Evolutionary conservation across 2,329 filamentous ascomycete genomes (phyloP).

Genomic region (Macrophomina tecta): DNA sequence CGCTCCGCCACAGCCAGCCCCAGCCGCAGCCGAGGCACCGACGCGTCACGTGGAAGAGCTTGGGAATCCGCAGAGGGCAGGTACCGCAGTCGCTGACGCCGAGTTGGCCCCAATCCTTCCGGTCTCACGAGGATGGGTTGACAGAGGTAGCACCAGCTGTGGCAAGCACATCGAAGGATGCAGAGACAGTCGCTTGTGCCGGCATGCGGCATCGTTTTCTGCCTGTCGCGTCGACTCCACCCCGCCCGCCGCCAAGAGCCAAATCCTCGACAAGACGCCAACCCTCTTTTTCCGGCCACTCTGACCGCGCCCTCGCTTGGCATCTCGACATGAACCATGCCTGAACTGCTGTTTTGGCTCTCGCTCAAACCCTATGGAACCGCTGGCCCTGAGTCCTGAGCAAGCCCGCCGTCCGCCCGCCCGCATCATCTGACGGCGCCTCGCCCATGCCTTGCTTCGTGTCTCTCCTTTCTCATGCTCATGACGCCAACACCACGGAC

Average conservation of each 20-base stretch:
- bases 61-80: neutral
- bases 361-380: neutral
- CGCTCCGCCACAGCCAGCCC: neutral
- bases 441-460: neutral
- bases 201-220: neutral
- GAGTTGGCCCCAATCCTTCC: neutral
- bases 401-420: neutral
- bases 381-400: too few species aligned
- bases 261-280: constrained; percentile 5
- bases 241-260: constrained; percentile 14
- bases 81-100: neutral
- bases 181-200: neutral
- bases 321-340: neutral
- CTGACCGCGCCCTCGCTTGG: neutral
- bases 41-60: neutral
- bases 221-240: neutral
- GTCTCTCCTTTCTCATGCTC: neutral
- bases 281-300: neutral
- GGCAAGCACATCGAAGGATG: constrained; percentile 1
- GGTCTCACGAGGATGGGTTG: neutral
- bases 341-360: neutral
- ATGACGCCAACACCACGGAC: neutral
- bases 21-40: neutral
- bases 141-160: neutral
- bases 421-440: neutral